Evolutionary conservation across 371 early-diverging fungal species (phyloP), one percentile per base, ranked within the genome.

Genomic region (Thermomucor indicae-seudaticae): DNA sequence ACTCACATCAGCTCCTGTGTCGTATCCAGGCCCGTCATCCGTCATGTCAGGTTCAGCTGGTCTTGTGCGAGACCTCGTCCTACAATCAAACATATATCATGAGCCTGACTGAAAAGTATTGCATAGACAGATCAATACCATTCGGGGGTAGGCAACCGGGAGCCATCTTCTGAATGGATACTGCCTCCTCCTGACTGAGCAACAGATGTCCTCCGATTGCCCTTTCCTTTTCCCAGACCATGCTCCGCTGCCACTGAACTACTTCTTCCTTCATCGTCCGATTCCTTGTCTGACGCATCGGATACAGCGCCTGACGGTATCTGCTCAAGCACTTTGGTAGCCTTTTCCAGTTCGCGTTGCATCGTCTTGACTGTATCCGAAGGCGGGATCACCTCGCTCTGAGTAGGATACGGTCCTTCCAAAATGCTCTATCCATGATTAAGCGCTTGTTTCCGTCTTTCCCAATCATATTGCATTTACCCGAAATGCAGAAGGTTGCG

Each of bases 231-330:
- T 1, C 69, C 66, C 20, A 20, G 31, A 8, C 22, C 35, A 12
- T 23, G 29, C 19, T 32, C 39, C 28, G 23, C 27, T 1, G 42
- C 49, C 2, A 50, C 8, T 28, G 28, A n/a, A n/a, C n/a, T n/a
- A n/a, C n/a, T 19, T 37, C 11, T 37, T 14, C 37, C 45, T 27
- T 60, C 63, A 31, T 61, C 60, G 17, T 73, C 69, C 2, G 65
- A 64, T 20, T 67, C 73, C 43, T 58, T 64, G 31, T 75, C 75
- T 6, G 75, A 75, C 16, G 57, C 47, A 16, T 75, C 75, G 3
- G 72, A 71, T 14, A 64, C 57, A 20, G 72, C 69, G 19, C 50
- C 60, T 0, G 71, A 57, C 11, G 71, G 71, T 10, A 71, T 48
- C 51, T 71, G 67, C 22, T 58, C 58, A 23, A 71, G 49, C 3